Base-by-base conservation (phyloP, 2,329 filamentous ascomycete species). In the Neopestalotiopsis sp. region DNA sequence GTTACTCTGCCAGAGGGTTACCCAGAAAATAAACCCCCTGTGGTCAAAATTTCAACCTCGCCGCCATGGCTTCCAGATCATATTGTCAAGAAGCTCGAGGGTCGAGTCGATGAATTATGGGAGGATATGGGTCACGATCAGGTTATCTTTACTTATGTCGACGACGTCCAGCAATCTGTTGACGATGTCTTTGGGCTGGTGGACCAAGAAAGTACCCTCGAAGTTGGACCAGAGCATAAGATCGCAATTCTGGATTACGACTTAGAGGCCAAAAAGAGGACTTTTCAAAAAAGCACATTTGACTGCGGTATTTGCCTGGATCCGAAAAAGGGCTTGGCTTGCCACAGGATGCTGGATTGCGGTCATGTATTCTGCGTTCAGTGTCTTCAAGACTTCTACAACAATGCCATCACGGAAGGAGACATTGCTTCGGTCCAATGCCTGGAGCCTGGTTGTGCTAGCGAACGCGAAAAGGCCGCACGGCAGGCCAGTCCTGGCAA, bases 351-450 rank as follows among this genome's bases (percentile, higher is more conserved):
- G 86, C 81, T 92, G 60, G 90, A 91, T 69, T 99, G 96, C 79
- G 90, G 89, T 0, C 95, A 99, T 78, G 94, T 98, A 49, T 99
- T 98, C 77, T 99, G 96, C 79, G 83, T 91, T 20, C 81, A 89
- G n/a, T 99, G 96, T 76, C 84, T 99, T 2, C 91, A 93, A 71
- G 94, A 95, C 74, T 98, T 95, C 74, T 98, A 97, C 85, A 94
- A 92, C 73, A 91, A 90, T 71, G 94, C 94, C 72, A 98, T 99
- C 74, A 89, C 85, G 0, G 93, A 97, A 76, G 96, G 96, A 1
- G 91, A 97, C 74, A 84, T 99, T 20, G 85, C 90, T 63, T 88
- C 89, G 7, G 91, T 99, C 38, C 91, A 91, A 71, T 99, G 96
- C 76, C 84, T 97, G 38, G 87, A 91, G 13, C 94, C 94, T 0